Base-by-base conservation (phyloP, 1,284 basidiomycete genomes). In the Ustilago shanxiensis region DNA sequence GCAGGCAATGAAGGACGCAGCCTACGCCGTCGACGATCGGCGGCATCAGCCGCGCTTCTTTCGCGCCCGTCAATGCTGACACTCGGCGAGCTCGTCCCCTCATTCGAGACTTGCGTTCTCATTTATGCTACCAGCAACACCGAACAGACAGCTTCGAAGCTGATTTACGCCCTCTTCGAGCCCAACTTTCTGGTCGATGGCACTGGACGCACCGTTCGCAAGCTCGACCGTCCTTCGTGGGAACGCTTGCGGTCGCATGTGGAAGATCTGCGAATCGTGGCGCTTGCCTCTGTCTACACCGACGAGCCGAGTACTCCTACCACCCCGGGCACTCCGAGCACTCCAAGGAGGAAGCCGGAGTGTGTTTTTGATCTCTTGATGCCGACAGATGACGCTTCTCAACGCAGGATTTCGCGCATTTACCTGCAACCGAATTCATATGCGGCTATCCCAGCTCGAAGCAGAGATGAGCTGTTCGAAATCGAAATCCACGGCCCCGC, bases 161-260 rank as follows among this genome's bases (percentile, higher is more conserved):
- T 79, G 37, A 51, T 70, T 4, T 67, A 72, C 31, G 77, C 77
- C 24, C 67, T 79, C 4, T 72, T 79, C 39, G 77, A 79, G 33
- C 77, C 77, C 26, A 72, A 73, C 60, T 77, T 77, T n/a, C 58
- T 77, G 14, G 60, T 79, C 53, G 64, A 74, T 37, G 67, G 62
- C 1, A 20, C 26, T 4, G 49, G 58, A 18, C 6, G 9, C 0
- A 57, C 31, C 20, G 39, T 77, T 22, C 60, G 54, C 7, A 59
- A 65, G 22, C 69, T 79, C 20, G 77, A 77, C 41, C 66, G 77
- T 3, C n/a, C 64, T 0, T 44, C 69, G 1, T 79, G 77, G 77
- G 77, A 79, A 18, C 51, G 60, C n/a, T 51, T 76, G 0, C 62
- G 77, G 3, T 71, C 72, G 28, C 59, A 67, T 33, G 77, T 79